Percentiles rank a stretch among this genome's conserved stretches.
Conservation (phyloP, 768 basidiomycete species). For the Termitomyces sp. region DNA sequence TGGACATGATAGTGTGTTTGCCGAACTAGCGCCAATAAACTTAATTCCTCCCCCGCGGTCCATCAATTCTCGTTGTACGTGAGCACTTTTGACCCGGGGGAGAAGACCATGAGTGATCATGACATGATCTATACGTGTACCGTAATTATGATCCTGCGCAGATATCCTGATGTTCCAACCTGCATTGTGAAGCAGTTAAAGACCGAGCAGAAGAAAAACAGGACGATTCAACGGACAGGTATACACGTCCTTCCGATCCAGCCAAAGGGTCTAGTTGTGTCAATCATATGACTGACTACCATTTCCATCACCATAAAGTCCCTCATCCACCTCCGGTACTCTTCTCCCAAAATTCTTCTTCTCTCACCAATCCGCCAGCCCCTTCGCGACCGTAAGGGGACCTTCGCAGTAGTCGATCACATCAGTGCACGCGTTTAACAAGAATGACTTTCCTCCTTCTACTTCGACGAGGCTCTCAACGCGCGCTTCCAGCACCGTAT, state of each 20-base stretch:
- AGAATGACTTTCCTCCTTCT: no score
- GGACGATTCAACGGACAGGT: constrained; percentile 61
- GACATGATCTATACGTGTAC: constrained; percentile 89
- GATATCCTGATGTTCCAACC: constrained; percentile 96
- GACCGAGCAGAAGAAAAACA: not conserved
- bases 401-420: constrained; percentile 92
- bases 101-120: constrained; percentile 81
- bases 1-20: no score
- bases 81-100: constrained; percentile 85
- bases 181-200: constrained; percentile 21
- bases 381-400: constrained; percentile 16
- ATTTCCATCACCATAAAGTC: constrained; percentile 55
- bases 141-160: constrained; percentile 90
- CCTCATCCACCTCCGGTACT: constrained; percentile 31
- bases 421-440: constrained; percentile 78
- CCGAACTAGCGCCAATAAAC: no score
- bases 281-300: constrained; percentile 69
- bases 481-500: constrained; percentile 71
- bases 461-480: no score
- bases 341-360: constrained; percentile 38
- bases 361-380: constrained; percentile 11
- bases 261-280: constrained; percentile 77
- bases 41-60: constrained; percentile 1
- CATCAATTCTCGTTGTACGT: no score
- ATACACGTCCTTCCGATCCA: constrained; percentile 86